Base-by-base conservation (phyloP, 495 filamentous ascomycete species). In the Haplographium delicatum region DNA sequence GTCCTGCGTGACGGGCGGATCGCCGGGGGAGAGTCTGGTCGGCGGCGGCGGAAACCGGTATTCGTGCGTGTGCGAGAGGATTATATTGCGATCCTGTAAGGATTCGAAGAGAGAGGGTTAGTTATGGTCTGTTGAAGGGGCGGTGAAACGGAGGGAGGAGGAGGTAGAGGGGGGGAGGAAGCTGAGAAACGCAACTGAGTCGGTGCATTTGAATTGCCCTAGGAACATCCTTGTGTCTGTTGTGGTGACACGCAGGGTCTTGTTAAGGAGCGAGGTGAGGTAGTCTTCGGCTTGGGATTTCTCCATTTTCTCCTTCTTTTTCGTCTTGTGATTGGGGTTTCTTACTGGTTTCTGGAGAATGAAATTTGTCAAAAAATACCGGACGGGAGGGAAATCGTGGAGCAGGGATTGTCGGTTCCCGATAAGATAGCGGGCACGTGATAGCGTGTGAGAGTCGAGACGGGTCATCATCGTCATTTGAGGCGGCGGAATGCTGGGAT, bases 201-300 rank as follows among this genome's bases (percentile, higher is more conserved):
- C 93, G 18, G 89, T 95, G 68, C 94, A 97, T 67, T 91, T 96
- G 69, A 98, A 86, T 50, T 79, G 72, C 27, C 93, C 93, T 30
- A 88, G 73, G 66, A 97, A 98, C 71, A 96, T 85, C 34, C 93
- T 86, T 22, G 72, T 75, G 64, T 97, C 93, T 4, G 83, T 87
- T 22, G 85, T 87, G 58, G 88, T 81, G 44, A 97, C 72, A 52
- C 91, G 85, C 31, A 98, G 68, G 41, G 73, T 82, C 60, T 80
- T 81, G 67, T 79, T 81, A 25, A 89, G 65, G 49, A 86, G 73
- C 25, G 74, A 73, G 18, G 53, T 56, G 25, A 79, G 68, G 48
- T 67, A 80, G 38, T 58, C 51, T 49, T 60, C 54, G 35, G 70
- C 61, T 46, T 72, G 64, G 30, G 57, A 46, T 57, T 65, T 66